phyloP scores from a whole-genome alignment of 331 rosid genomes.

The Rosa hybrid region DNA sequence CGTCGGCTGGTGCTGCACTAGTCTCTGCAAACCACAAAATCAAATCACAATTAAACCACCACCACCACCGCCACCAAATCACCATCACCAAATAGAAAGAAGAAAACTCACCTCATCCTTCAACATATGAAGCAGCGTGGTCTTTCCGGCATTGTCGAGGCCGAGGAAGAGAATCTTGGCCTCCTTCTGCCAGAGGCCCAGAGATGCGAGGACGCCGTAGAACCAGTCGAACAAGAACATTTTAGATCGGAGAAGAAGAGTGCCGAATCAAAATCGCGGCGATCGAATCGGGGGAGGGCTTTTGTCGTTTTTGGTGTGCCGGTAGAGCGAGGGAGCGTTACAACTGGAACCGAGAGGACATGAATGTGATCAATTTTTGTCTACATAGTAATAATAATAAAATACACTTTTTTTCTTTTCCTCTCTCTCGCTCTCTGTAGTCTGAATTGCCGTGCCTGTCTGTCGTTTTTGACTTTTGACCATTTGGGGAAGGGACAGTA shows the following conservation, averaged over 20 bases:
- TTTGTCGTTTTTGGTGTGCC: background rate
- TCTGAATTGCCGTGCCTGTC: background rate
- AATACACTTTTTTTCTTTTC: background rate
- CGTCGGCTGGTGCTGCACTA: constrained; percentile 64
- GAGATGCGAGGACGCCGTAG: constrained; percentile 82
- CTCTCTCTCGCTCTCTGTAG: too few relatives aligned
- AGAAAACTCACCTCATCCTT: constrained; percentile 41
- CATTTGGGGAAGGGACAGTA: background rate
- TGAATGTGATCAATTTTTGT: background rate
- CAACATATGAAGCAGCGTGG: constrained; percentile 76
- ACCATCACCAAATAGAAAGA: background rate
- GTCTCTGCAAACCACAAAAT: constrained; percentile 34
- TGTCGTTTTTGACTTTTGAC: constrained; percentile 10
- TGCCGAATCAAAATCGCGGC: background rate
- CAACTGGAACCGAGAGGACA: constrained; percentile 9
- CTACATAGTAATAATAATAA: background rate
- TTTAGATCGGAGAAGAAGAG: constrained; percentile 25
- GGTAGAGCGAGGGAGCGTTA: constrained; percentile 11
- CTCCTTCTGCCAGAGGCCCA: constrained; percentile 94
- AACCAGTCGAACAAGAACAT: constrained; percentile 98
- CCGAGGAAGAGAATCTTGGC: constrained; percentile 93
- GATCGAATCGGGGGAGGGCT: background rate
- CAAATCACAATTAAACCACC: background rate
- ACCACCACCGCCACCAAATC: background rate
- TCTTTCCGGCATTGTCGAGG: constrained; percentile 95